Percentiles rank a stretch among this genome's conserved stretches.
These are phyloP conservation scores for Claviceps pazoutovae DNA, from an alignment of 2,329 filamentous ascomycete genomes.

Conservation along the genomic window DNA sequence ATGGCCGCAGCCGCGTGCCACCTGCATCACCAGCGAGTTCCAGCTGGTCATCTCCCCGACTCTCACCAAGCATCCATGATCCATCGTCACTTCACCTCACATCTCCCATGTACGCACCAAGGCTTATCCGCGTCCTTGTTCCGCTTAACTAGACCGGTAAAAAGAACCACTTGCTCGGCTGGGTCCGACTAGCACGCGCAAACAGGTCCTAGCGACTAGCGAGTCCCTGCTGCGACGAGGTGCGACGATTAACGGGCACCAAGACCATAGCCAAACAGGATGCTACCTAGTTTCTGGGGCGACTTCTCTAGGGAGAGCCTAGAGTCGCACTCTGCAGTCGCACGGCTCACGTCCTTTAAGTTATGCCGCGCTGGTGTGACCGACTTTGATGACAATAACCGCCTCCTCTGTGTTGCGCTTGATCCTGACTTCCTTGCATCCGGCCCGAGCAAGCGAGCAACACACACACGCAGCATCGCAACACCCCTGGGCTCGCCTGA, in stretches of 20 bases:
- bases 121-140: no score
- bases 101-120: no score
- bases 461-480: no score
- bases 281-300: no score
- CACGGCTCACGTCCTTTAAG: background rate
- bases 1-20: conserved; percentile 5
- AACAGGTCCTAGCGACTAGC: background rate
- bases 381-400: background rate
- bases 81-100: no score
- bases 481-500: background rate
- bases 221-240: no score
- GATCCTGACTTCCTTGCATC: background rate
- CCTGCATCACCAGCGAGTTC: background rate
- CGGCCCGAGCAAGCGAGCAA: no score
- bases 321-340: background rate
- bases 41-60: no score
- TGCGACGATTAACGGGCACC: no score
- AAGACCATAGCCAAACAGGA: no score
- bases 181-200: background rate
- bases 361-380: background rate
- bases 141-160: background rate
- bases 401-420: background rate
- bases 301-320: no score
- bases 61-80: no score
- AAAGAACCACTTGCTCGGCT: background rate